A percentile compares a stretch with the other conserved stretches of the same genome.
These are phyloP conservation scores for Coemansia sp. DNA, from an alignment of 192 early-diverging fungal species.

Conservation along the genomic window DNA sequence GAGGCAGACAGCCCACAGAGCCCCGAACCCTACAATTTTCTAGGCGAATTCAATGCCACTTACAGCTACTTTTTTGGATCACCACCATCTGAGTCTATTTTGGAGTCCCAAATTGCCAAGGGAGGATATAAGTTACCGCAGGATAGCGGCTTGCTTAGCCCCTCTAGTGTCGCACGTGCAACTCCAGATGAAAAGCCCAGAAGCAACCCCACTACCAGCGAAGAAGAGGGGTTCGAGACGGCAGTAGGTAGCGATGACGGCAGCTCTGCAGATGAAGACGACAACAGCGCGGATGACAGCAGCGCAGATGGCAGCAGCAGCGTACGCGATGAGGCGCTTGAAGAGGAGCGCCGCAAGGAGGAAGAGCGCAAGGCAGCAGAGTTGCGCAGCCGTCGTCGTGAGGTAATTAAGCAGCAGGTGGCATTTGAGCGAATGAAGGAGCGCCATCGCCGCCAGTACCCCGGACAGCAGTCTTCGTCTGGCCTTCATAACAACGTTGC, in stretches of 20 bases:
- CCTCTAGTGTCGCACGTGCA: constrained; percentile 20
- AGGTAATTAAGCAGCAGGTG: constrained; percentile 54
- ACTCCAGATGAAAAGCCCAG: neutral
- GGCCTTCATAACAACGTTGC: constrained; percentile 20
- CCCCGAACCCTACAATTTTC: constrained; percentile 16
- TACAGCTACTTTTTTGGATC: constrained; percentile 48
- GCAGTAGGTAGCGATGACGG: constrained; percentile 10
- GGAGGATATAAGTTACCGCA: neutral
- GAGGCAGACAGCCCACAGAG: neutral
- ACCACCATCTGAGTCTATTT: constrained; percentile 19
- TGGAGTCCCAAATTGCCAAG: neutral
- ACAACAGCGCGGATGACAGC: constrained; percentile 2
- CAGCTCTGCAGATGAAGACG: constrained; percentile 9
- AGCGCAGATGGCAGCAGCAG: neutral
- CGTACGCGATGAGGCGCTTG: constrained; percentile 12
- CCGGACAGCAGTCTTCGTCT: constrained; percentile 18
- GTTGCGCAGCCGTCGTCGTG: constrained; percentile 47
- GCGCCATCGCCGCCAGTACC: constrained; percentile 46
- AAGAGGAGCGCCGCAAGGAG: constrained; percentile 48
- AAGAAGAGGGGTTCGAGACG: neutral
- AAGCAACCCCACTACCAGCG: neutral
- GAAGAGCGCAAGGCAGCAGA: constrained; percentile 52
- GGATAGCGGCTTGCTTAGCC: constrained; percentile 30
- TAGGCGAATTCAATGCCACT: constrained; percentile 47
- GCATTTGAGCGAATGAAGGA: constrained; percentile 59